These are phyloP conservation scores for Pleurotus citrinopileatus DNA, from an alignment of 768 basidiomycete species.

Conservation along the genomic window DNA sequence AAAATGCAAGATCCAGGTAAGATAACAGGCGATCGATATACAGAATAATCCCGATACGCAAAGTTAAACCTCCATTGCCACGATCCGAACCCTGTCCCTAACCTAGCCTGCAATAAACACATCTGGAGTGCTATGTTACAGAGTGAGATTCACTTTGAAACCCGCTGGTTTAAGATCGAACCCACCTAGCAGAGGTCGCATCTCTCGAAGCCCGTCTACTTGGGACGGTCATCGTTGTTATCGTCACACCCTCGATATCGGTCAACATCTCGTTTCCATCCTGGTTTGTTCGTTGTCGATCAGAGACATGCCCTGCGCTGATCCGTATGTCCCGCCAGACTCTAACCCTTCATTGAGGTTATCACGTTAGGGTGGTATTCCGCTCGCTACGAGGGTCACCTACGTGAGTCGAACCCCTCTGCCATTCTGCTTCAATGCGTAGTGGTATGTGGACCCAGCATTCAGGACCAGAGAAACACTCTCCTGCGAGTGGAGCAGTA, in stretches of 20 bases:
- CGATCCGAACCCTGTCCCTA: not conserved
- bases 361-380: not conserved
- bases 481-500: constrained; percentile 38
- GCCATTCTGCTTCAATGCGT: constrained; percentile 37
- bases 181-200: not conserved
- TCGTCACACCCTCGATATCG: not conserved
- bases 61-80: not conserved
- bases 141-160: no score
- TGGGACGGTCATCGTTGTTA: not conserved
- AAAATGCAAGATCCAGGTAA: constrained; percentile 10
- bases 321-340: constrained; percentile 43
- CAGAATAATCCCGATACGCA: not conserved
- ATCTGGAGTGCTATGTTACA: not conserved
- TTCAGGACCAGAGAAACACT: constrained; percentile 44
- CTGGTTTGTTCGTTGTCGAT: not conserved
- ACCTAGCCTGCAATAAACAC: not conserved
- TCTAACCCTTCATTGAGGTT: constrained; percentile 30
- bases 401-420: constrained; percentile 43
- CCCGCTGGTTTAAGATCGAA: no score
- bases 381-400: constrained; percentile 19
- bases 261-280: not conserved
- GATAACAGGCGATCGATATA: not conserved
- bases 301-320: constrained; percentile 25
- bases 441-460: constrained; percentile 47
- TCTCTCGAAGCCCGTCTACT: not conserved